These are phyloP conservation scores for Ichthyophthirius multifiliis DNA, from an alignment of 169 alveolate species.

Conservation along the genomic window DNA sequence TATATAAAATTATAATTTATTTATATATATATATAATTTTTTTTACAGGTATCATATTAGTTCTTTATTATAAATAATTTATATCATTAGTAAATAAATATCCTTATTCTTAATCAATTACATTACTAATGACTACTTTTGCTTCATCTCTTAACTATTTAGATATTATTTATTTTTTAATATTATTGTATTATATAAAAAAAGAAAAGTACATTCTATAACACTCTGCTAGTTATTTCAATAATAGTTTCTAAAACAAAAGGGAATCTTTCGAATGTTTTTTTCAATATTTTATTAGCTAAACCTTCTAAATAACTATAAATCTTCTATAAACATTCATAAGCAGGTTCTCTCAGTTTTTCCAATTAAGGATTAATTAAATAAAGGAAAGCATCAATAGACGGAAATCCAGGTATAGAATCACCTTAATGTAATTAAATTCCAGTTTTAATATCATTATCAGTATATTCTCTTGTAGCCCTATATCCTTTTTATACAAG, in stretches of 20 bases:
- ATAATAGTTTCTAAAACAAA: conserved; percentile 60
- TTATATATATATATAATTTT: background rate
- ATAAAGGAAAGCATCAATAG: conserved; percentile 96
- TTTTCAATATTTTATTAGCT: conserved; percentile 61
- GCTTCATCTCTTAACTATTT: conserved; percentile 57
- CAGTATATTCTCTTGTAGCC: conserved; percentile 81
- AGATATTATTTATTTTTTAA: conserved; percentile 20
- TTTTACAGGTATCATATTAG: conserved; percentile 66
- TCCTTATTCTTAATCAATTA: conserved; percentile 70
- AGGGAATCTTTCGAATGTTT: conserved; percentile 77
- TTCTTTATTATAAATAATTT: conserved; percentile 61
- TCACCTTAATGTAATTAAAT: conserved; percentile 97
- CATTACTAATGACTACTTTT: conserved; percentile 58
- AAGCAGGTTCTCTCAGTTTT: conserved; percentile 88
- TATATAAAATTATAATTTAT: background rate
- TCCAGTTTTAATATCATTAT: conserved; percentile 94
- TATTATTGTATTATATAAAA: background rate
- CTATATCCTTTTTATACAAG: conserved; percentile 46
- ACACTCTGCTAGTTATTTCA: conserved; percentile 39
- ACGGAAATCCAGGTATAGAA: conserved; percentile 97
- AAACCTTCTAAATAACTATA: conserved; percentile 57
- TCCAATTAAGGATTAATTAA: conserved; percentile 94
- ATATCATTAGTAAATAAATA: conserved; percentile 81
- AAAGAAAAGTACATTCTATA: background rate
- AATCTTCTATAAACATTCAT: conserved; percentile 74